These are phyloP conservation scores for Fraxinus pennsylvanica DNA, from an alignment of 257 asterid genomes.

Conservation along the genomic window DNA sequence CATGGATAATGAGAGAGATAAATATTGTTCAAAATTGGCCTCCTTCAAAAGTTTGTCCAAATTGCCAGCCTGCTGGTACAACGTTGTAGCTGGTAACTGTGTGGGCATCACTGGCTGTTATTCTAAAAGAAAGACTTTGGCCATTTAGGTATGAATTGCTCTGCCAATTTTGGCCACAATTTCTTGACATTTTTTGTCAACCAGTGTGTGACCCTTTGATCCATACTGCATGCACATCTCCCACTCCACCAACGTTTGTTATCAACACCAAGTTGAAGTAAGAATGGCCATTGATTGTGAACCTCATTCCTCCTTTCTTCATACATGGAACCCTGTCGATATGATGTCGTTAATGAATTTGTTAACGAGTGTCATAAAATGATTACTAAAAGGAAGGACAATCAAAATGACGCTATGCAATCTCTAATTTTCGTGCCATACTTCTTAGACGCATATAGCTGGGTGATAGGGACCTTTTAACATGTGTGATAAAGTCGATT, in stretches of 20 bases:
- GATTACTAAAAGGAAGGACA: too few species aligned
- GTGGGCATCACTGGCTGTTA: conserved; percentile 51
- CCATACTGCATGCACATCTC: conserved; percentile 49
- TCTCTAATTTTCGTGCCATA: too few species aligned
- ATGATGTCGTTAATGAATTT: too few species aligned
- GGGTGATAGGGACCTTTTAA: too few species aligned
- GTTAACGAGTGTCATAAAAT: too few species aligned
- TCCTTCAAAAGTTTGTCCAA: conserved; percentile 63
- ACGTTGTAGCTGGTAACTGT: conserved; percentile 35
- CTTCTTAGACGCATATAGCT: too few species aligned
- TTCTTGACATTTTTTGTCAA: conserved; percentile 53
- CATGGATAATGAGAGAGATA: neutral
- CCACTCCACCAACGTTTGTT: conserved; percentile 62
- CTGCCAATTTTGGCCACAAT: conserved; percentile 74
- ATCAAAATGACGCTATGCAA: too few species aligned
- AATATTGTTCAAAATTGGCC: conserved; percentile 4
- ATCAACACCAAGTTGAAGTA: conserved; percentile 51
- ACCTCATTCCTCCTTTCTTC: conserved; percentile 57
- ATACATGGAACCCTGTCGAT: conserved; percentile 42
- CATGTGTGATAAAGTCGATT: too few species aligned
- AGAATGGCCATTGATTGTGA: conserved; percentile 56
- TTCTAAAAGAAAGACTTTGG: conserved; percentile 50
- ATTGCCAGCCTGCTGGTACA: conserved; percentile 49
- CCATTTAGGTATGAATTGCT: conserved; percentile 41
- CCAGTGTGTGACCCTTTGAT: conserved; percentile 48